phyloP scores from a whole-genome alignment of 2,329 filamentous ascomycete genomes.

The Phyllosticta citriasiana region DNA sequence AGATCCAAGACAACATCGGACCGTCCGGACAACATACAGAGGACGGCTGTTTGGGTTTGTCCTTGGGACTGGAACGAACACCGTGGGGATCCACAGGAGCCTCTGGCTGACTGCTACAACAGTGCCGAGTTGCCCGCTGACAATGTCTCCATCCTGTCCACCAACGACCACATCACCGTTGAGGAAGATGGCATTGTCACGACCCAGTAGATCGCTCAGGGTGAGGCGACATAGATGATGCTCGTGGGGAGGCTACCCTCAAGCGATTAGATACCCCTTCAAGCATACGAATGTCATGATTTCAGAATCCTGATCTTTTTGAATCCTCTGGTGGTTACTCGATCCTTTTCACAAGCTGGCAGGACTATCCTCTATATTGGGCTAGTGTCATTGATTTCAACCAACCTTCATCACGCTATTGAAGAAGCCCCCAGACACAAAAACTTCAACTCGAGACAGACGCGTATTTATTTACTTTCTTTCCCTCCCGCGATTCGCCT shows the following conservation, averaged over 20 bases:
- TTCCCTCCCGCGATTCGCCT: no score
- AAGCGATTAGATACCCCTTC: slow-evolving; percentile 9
- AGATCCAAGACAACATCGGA: not conserved
- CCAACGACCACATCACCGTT: slow-evolving; percentile 65
- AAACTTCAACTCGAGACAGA: no score
- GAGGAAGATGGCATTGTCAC: slow-evolving; percentile 63
- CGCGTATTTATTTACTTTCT: no score
- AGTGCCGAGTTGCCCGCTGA: slow-evolving; percentile 68
- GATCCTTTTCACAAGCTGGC: no score
- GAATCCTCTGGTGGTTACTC: no score
- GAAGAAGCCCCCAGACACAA: no score
- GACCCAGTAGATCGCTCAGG: slow-evolving; percentile 50
- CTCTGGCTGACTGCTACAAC: slow-evolving; percentile 4
- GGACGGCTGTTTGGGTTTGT: not conserved
- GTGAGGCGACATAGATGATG: slow-evolving; percentile 5
- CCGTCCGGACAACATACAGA: not conserved
- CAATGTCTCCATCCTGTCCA: slow-evolving; percentile 54
- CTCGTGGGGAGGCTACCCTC: slow-evolving; percentile 8
- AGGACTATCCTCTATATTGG: no score
- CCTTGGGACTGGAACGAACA: not conserved
- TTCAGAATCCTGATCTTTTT: not conserved
- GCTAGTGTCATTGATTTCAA: no score
- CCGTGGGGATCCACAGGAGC: not conserved
- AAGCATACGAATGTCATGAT: slow-evolving; percentile 6
- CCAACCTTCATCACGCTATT: no score